Percentiles rank a stretch among this genome's conserved stretches.
Conservation (phyloP, 805 yeast species). For the Komagataella pastoris region DNA sequence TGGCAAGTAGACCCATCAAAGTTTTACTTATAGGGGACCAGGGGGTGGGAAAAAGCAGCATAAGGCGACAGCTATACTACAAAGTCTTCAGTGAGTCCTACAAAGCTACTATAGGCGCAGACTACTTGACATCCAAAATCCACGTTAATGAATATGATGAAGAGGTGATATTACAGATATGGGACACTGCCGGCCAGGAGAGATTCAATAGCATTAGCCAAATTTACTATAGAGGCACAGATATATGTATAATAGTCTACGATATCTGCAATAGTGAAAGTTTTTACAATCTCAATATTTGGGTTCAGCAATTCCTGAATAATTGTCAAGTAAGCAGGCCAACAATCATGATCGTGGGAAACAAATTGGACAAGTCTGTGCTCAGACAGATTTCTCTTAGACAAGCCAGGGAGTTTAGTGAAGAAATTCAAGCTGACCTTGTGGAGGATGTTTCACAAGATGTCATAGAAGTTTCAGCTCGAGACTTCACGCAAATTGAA, state of each 20-base stretch:
- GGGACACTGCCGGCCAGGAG: slow-evolving; percentile 98
- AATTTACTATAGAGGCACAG: slow-evolving; percentile 47
- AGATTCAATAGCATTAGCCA: slow-evolving; percentile 55
- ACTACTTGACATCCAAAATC: slow-evolving; percentile 32
- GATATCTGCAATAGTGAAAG: slow-evolving; percentile 40
- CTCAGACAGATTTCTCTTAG: slow-evolving; percentile 15
- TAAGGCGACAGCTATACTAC: slow-evolving; percentile 40
- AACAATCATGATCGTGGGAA: slow-evolving; percentile 38
- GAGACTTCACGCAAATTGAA: slow-evolving; percentile 13
- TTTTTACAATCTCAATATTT: slow-evolving; percentile 25
- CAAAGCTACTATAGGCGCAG: slow-evolving; percentile 48
- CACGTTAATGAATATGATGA: slow-evolving; percentile 6
- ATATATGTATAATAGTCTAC: slow-evolving; percentile 38
- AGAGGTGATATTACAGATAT: slow-evolving; percentile 36
- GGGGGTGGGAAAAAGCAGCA: slow-evolving; percentile 47
- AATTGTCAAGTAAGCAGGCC: slow-evolving; percentile 35
- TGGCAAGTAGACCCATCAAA: slow-evolving; percentile 18
- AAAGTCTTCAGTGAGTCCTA: slow-evolving; percentile 42
- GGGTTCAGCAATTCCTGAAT: slow-evolving; percentile 35
- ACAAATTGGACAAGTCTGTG: slow-evolving; percentile 27
- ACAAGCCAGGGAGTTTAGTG: slow-evolving; percentile 17
- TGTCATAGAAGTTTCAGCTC: slow-evolving; percentile 16
- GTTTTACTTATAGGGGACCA: slow-evolving; percentile 45
- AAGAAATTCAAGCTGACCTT: slow-evolving; percentile 9
- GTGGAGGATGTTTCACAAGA: slow-evolving; percentile 12